Evolutionary conservation across 805 yeast genomes (phyloP).

Genomic region (Candida ponderosae): DNA sequence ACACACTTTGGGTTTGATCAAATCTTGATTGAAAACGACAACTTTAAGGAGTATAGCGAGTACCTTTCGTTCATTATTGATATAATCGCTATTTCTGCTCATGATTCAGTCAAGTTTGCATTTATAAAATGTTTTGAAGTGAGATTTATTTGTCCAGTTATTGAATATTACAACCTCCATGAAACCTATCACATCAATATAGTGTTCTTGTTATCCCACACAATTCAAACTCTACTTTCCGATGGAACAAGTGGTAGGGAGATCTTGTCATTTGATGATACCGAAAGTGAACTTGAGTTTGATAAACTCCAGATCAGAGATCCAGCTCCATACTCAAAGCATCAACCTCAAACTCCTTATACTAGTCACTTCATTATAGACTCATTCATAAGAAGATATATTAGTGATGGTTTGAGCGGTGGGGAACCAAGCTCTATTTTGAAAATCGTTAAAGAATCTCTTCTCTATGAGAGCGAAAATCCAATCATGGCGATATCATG

Average conservation of each 20-base stretch:
- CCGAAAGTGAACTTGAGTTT: too few relatives aligned
- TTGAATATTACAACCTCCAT: conserved; percentile 1
- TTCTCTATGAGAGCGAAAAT: neutral
- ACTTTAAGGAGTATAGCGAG: neutral
- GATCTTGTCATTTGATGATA: too few relatives aligned
- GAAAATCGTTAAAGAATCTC: neutral
- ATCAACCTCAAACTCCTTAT: neutral
- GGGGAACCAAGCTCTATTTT: neutral
- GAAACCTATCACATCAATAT: conserved; percentile 1
- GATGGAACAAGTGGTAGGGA: too few relatives aligned
- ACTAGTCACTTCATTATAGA: neutral
- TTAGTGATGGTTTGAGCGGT: neutral
- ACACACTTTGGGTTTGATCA: neutral
- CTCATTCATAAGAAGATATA: conserved; percentile 1
- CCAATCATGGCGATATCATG: neutral
- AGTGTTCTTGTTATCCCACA: conserved; percentile 5
- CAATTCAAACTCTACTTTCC: conserved; percentile 3
- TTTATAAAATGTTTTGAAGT: conserved; percentile 8
- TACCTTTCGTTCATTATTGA: conserved; percentile 4
- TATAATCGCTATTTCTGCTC: conserved; percentile 4
- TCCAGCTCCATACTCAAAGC: too few relatives aligned
- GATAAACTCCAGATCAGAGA: too few relatives aligned
- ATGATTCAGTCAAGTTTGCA: conserved; percentile 4
- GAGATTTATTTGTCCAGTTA: conserved; percentile 6
- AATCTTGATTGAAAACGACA: neutral